phyloP scores from a whole-genome alignment of 2,329 filamentous ascomycete genomes.

The Trichoderma koningii region DNA sequence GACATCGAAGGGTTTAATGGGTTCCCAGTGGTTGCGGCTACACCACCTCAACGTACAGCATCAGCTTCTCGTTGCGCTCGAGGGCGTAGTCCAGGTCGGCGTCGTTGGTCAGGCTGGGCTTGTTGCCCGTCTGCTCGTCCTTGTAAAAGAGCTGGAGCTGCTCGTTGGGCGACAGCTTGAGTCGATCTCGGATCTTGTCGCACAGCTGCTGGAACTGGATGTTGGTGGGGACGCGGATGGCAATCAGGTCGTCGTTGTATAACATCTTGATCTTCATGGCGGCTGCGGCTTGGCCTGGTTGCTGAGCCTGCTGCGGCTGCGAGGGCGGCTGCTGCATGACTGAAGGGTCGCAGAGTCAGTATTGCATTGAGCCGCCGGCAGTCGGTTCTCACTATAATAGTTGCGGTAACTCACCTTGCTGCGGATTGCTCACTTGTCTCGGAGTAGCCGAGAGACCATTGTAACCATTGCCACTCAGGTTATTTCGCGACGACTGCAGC shows the following conservation, averaged over 20 bases:
- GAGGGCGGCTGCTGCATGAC: constrained; percentile 37
- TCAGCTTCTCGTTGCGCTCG: constrained; percentile 82
- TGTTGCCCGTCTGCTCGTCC: constrained; percentile 77
- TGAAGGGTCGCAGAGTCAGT: not conserved
- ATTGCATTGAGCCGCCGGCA: not conserved
- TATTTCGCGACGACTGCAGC: constrained; percentile 65
- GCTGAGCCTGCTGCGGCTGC: constrained; percentile 37
- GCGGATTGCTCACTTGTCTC: constrained; percentile 49
- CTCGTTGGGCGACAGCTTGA: constrained; percentile 71
- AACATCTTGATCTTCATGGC: constrained; percentile 91
- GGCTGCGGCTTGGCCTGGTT: not conserved
- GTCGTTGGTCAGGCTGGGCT: constrained; percentile 74
- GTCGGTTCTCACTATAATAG: not conserved
- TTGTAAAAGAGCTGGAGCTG: constrained; percentile 80
- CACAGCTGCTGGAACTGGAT: constrained; percentile 77
- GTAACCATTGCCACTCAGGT: constrained; percentile 60
- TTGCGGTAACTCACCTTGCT: constrained; percentile 26
- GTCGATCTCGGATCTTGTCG: constrained; percentile 80
- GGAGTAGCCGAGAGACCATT: constrained; percentile 56
- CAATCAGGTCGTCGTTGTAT: constrained; percentile 88
- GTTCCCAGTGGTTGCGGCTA: constrained; percentile 35
- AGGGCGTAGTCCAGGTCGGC: constrained; percentile 80
- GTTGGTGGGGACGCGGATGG: constrained; percentile 82
- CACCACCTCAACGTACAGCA: constrained; percentile 67
- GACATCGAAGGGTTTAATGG: constrained; percentile 26